Percentiles rank a stretch among this genome's conserved stretches.
phyloP scores from a whole-genome alignment of 2,329 filamentous ascomycete genomes.

The Herpotrichia juniperi region DNA sequence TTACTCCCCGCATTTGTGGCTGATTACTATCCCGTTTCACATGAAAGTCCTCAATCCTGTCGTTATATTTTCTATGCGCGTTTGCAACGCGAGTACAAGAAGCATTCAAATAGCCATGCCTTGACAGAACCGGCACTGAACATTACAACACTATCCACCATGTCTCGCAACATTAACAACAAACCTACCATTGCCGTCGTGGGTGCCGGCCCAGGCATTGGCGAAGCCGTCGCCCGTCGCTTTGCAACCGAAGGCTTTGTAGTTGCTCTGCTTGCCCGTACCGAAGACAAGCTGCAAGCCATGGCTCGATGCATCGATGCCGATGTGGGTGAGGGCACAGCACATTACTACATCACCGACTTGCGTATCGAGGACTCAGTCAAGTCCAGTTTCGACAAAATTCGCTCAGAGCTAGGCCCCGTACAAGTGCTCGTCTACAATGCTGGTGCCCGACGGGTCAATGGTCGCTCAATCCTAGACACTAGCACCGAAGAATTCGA shows the following conservation, averaged over 20 bases:
- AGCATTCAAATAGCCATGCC: too few relatives aligned
- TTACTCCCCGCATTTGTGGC: too few relatives aligned
- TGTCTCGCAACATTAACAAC: conserved; percentile 18
- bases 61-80: too few relatives aligned
- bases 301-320: conserved; percentile 22
- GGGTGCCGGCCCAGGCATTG: conserved; percentile 28
- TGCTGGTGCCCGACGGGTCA: conserved; percentile 24
- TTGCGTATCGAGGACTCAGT: conserved; percentile 19
- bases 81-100: too few relatives aligned
- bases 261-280: conserved; percentile 25
- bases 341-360: conserved; percentile 25
- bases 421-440: conserved; percentile 26
- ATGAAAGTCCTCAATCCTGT: too few relatives aligned
- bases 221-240: conserved; percentile 28
- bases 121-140: too few relatives aligned
- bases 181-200: conserved; percentile 27
- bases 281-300: conserved; percentile 24
- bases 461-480: too few relatives aligned
- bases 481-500: too few relatives aligned
- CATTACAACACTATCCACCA: too few relatives aligned
- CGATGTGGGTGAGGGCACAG: conserved; percentile 18
- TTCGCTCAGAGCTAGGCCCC: conserved; percentile 19
- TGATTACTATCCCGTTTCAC: too few relatives aligned
- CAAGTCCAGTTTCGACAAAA: conserved; percentile 16
- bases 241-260: conserved; percentile 26